A percentile compares a stretch with the other conserved stretches of the same genome.
Conservation (phyloP, 352 stramenopile genomes). For the Thalassiosira exigua region DNA sequence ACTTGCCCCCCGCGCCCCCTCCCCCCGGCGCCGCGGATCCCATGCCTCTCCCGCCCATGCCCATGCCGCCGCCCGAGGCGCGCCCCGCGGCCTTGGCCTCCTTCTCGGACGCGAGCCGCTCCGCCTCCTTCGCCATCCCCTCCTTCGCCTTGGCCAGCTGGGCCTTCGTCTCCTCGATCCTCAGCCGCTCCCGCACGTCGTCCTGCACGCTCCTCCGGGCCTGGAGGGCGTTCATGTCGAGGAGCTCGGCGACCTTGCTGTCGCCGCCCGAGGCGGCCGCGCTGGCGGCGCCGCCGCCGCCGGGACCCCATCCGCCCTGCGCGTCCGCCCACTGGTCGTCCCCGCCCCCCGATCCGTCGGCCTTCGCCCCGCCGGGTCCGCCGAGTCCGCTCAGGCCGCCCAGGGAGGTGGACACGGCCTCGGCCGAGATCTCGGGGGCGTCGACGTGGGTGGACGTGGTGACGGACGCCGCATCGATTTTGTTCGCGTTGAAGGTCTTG, state of each 20-base stretch:
- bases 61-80: background rate
- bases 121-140: constrained; percentile 82
- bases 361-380: background rate
- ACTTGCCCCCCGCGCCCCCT: constrained; percentile 44
- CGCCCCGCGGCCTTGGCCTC: constrained; percentile 54
- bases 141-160: constrained; percentile 77
- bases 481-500: constrained; percentile 87
- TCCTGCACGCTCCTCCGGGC: constrained; percentile 63
- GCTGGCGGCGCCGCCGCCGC: constrained; percentile 31
- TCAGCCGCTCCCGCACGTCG: constrained; percentile 79
- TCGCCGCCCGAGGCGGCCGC: constrained; percentile 26
- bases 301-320: constrained; percentile 28
- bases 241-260: constrained; percentile 67
- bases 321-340: constrained; percentile 50
- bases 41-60: constrained; percentile 17
- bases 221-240: constrained; percentile 80
- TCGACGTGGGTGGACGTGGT: constrained; percentile 77
- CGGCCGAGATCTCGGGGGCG: constrained; percentile 70
- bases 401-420: constrained; percentile 37
- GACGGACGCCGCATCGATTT: constrained; percentile 77
- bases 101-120: constrained; percentile 73
- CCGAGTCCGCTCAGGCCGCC: constrained; percentile 22
- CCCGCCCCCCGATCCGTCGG: constrained; percentile 1
- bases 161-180: constrained; percentile 84
- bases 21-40: no score